These are phyloP conservation scores for Leccinum broughii DNA, from an alignment of 768 basidiomycete species.

Conservation along the genomic window DNA sequence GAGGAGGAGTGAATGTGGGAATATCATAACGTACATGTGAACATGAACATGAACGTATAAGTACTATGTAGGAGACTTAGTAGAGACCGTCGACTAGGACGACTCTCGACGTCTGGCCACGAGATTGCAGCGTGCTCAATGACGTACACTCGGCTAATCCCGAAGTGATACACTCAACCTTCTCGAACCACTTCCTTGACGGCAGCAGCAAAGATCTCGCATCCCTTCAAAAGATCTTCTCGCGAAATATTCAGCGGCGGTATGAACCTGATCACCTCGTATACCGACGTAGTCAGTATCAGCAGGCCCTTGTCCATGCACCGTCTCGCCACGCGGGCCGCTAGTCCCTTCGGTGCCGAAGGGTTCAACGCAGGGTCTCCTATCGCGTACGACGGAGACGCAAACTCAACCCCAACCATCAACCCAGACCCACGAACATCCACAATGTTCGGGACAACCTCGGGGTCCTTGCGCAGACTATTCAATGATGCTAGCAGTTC, in stretches of 20 bases:
- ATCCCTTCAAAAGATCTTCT: constrained; percentile 72
- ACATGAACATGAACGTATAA: neutral
- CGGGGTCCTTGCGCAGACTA: constrained; percentile 53
- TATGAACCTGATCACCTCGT: constrained; percentile 90
- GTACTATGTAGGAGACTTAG: neutral
- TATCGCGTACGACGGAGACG: constrained; percentile 55
- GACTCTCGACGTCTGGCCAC: neutral
- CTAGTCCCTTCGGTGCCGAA: constrained; percentile 52
- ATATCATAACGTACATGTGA: constrained; percentile 4
- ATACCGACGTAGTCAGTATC: constrained; percentile 86
- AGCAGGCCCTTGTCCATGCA: constrained; percentile 88
- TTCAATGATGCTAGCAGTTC: constrained; percentile 69
- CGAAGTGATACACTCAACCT: constrained; percentile 18
- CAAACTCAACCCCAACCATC: constrained; percentile 86
- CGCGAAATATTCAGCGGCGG: constrained; percentile 82
- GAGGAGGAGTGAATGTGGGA: neutral
- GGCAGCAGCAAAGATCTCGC: constrained; percentile 63
- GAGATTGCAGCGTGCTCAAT: constrained; percentile 7
- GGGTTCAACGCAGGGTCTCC: constrained; percentile 45
- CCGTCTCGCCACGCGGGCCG: constrained; percentile 68
- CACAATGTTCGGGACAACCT: constrained; percentile 58
- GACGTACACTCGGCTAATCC: constrained; percentile 11
- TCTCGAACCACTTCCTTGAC: constrained; percentile 66
- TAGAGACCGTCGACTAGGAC: constrained; percentile 10
- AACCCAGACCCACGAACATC: constrained; percentile 89